Evolutionary conservation across 2,329 filamentous ascomycete species (phyloP).

Genomic region (Neocatenulostroma microsporum): DNA sequence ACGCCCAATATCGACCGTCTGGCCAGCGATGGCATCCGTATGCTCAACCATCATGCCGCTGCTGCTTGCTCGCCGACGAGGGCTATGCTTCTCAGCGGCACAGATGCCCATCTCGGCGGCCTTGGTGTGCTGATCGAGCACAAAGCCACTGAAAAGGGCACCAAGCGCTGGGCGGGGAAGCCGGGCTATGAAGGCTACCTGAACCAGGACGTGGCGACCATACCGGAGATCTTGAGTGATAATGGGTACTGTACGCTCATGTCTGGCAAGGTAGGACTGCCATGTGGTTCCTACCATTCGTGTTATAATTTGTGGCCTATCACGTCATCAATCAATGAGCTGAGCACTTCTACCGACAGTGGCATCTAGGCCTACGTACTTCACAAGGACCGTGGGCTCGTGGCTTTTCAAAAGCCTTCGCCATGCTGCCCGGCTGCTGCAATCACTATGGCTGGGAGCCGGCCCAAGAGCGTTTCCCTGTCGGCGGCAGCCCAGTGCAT

Average conservation of each 20-base stretch:
- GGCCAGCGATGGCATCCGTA: constrained; percentile 44
- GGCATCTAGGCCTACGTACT: constrained; percentile 54
- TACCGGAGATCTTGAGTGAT: constrained; percentile 53
- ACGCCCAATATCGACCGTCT: constrained; percentile 52
- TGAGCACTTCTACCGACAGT: too few species aligned
- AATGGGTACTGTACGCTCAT: constrained; percentile 54
- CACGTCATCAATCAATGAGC: too few species aligned
- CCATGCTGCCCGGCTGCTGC: constrained; percentile 53
- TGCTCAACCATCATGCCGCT: constrained; percentile 59
- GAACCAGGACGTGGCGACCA: constrained; percentile 51
- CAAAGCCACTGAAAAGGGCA: constrained; percentile 47
- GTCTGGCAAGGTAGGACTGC: too few species aligned
- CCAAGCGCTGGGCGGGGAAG: constrained; percentile 46
- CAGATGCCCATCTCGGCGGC: constrained; percentile 53
- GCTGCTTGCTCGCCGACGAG: constrained; percentile 58
- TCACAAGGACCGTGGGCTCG: constrained; percentile 49
- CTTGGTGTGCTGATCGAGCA: constrained; percentile 53
- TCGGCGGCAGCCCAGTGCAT: too few species aligned
- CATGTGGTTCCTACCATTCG: too few species aligned
- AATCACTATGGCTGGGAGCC: constrained; percentile 52
- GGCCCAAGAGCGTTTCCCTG: too few species aligned
- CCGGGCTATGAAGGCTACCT: constrained; percentile 59
- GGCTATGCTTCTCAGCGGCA: constrained; percentile 60
- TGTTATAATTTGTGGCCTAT: too few species aligned
- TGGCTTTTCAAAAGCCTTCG: constrained; percentile 54